Conservation (phyloP, 2,329 filamentous ascomycete genomes). For the Escovopsis sp. region DNA sequence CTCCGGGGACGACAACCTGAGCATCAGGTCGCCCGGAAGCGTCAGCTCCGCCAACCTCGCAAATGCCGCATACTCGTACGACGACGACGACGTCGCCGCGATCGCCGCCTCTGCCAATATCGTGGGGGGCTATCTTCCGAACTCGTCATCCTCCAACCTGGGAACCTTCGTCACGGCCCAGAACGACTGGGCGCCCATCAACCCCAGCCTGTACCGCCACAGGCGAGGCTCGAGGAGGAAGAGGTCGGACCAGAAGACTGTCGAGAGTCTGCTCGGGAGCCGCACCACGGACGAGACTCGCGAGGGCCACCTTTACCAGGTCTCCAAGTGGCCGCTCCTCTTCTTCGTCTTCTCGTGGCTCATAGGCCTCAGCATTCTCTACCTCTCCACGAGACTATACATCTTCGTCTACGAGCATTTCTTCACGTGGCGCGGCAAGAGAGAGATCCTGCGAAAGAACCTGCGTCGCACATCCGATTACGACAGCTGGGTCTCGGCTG, state of each 20-base stretch:
- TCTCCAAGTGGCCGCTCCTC: constrained; percentile 87
- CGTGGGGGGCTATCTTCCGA: constrained; percentile 21
- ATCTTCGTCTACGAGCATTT: constrained; percentile 88
- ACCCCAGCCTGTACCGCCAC: constrained; percentile 44
- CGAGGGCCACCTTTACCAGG: constrained; percentile 77
- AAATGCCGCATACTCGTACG: constrained; percentile 17
- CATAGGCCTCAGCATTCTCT: constrained; percentile 51
- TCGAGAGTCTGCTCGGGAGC: constrained; percentile 30
- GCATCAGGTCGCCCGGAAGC: constrained; percentile 28
- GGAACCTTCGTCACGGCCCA: constrained; percentile 68
- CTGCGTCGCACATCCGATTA: constrained; percentile 64
- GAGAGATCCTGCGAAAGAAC: constrained; percentile 55
- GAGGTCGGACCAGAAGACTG: constrained; percentile 23
- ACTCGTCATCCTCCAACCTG: constrained; percentile 13
- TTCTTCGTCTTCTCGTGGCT: constrained; percentile 72
- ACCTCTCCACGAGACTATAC: constrained; percentile 73
- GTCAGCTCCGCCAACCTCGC: constrained; percentile 27
- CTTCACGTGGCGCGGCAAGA: constrained; percentile 72
- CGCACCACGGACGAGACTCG: constrained; percentile 79
- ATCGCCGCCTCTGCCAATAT: constrained; percentile 25
- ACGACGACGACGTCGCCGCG: constrained; percentile 21
- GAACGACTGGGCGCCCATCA: constrained; percentile 90
- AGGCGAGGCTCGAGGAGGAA: constrained; percentile 24
- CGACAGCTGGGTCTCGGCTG: constrained; percentile 67
- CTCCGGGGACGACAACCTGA: constrained; percentile 30